Evolutionary conservation across 2,329 filamentous ascomycete genomes (phyloP).

Genomic region (Aspergillus fumigatiaffinis): DNA sequence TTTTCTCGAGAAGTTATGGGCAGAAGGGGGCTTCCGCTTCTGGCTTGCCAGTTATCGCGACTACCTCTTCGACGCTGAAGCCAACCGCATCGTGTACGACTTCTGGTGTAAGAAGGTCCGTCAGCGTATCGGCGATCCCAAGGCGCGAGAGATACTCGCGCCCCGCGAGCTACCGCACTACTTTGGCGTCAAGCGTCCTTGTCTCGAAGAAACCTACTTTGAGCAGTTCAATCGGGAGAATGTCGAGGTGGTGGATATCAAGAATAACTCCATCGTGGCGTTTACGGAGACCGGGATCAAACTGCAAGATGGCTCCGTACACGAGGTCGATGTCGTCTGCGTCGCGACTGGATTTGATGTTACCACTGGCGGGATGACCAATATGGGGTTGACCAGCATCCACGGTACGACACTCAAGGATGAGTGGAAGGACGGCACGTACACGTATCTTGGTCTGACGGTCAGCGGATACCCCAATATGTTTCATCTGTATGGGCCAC

Average conservation of each 20-base stretch:
- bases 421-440: constrained; percentile 36
- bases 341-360: constrained; percentile 46
- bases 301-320: constrained; percentile 33
- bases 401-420: constrained; percentile 30
- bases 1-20: constrained; percentile 50
- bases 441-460: constrained; percentile 43
- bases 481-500: constrained; percentile 53
- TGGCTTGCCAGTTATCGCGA: constrained; percentile 56
- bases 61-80: constrained; percentile 42
- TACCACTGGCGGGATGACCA: constrained; percentile 39
- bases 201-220: constrained; percentile 49
- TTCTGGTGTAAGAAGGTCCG: constrained; percentile 55
- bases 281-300: constrained; percentile 41
- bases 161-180: constrained; percentile 51
- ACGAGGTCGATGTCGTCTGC: constrained; percentile 40
- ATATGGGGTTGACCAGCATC: constrained; percentile 37
- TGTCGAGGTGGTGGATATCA: constrained; percentile 46
- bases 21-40: constrained; percentile 52
- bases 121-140: constrained; percentile 48
- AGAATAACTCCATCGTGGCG: constrained; percentile 39
- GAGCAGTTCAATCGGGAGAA: constrained; percentile 47
- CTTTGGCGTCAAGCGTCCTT: constrained; percentile 52
- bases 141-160: constrained; percentile 49
- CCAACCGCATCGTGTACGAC: constrained; percentile 53
- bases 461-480: constrained; percentile 46